A percentile compares a stretch with the other conserved stretches of the same genome.
Conservation (phyloP, 163 green algal genomes). For the Chlorella variabilis region DNA sequence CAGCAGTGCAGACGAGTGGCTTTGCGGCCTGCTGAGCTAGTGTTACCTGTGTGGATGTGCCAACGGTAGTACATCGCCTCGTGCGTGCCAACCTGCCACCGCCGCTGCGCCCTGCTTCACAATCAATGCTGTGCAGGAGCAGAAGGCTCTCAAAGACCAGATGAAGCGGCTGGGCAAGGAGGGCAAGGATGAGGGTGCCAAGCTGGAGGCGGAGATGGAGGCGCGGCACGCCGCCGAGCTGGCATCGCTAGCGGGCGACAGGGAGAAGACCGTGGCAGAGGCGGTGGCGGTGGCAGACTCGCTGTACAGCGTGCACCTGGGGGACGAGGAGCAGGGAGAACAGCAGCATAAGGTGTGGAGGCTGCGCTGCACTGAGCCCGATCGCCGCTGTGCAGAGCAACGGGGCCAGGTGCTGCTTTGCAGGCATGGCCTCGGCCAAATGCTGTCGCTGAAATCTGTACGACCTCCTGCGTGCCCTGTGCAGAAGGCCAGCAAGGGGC, state of each 20-base stretch:
- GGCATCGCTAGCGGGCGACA: constrained; percentile 50
- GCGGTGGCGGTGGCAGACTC: constrained; percentile 37
- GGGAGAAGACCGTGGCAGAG: constrained; percentile 15
- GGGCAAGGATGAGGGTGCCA: constrained; percentile 74
- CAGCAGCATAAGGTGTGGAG: constrained; percentile 28
- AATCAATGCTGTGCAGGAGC: constrained; percentile 64
- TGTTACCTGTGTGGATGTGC: too few species aligned
- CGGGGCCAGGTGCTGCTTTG: too few species aligned
- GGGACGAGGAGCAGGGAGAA: constrained; percentile 31
- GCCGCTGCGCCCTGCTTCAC: too few species aligned
- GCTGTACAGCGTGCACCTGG: constrained; percentile 50
- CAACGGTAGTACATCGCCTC: too few species aligned
- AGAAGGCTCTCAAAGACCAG: constrained; percentile 76
- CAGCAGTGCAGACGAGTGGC: background rate
- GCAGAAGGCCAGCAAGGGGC: constrained; percentile 72
- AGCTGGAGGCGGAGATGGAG: constrained; percentile 68
- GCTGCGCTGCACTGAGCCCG: too few species aligned
- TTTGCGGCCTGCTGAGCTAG: background rate
- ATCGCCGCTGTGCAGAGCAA: too few species aligned
- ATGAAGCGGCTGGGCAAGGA: constrained; percentile 79
- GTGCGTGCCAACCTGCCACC: background rate
- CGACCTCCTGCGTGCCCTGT: too few species aligned
- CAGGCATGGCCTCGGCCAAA: too few species aligned
- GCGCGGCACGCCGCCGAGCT: constrained; percentile 72
- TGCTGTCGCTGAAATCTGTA: too few species aligned